phyloP scores from a whole-genome alignment of 805 yeast species.

The Jamesozyma lodderae region DNA sequence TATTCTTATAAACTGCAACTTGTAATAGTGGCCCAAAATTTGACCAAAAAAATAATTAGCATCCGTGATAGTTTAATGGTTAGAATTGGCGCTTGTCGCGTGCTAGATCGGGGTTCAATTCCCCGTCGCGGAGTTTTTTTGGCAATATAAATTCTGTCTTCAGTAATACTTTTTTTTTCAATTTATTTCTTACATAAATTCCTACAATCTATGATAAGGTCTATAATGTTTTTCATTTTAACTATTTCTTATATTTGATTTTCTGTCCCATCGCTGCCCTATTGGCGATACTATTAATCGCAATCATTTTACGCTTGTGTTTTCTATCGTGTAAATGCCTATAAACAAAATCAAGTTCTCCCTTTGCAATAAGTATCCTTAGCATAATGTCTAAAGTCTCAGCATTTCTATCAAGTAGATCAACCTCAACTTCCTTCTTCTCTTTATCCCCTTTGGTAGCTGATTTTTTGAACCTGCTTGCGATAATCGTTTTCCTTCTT shows the following conservation, averaged over 20 bases:
- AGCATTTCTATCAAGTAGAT: conserved; percentile 33
- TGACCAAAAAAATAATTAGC: neutral
- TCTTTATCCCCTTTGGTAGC: conserved; percentile 32
- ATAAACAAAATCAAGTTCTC: conserved; percentile 49
- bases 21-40: neutral
- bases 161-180: too few relatives aligned
- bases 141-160: too few relatives aligned
- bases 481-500: conserved; percentile 58
- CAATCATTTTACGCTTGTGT: conserved; percentile 30
- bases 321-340: conserved; percentile 55
- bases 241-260: conserved; percentile 6
- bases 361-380: conserved; percentile 60
- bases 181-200: too few relatives aligned
- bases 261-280: conserved; percentile 19
- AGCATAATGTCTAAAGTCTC: conserved; percentile 60
- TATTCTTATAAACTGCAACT: too few relatives aligned
- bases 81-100: conserved; percentile 1
- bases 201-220: too few relatives aligned
- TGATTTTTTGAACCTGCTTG: conserved; percentile 52
- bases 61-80: conserved; percentile 1
- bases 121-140: conserved; percentile 7
- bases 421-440: conserved; percentile 37
- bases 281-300: conserved; percentile 25
- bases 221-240: too few relatives aligned
- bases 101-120: conserved; percentile 1